Evolutionary conservation across 2,329 filamentous ascomycete species (phyloP).

Genomic region (Fusarium clavum): DNA sequence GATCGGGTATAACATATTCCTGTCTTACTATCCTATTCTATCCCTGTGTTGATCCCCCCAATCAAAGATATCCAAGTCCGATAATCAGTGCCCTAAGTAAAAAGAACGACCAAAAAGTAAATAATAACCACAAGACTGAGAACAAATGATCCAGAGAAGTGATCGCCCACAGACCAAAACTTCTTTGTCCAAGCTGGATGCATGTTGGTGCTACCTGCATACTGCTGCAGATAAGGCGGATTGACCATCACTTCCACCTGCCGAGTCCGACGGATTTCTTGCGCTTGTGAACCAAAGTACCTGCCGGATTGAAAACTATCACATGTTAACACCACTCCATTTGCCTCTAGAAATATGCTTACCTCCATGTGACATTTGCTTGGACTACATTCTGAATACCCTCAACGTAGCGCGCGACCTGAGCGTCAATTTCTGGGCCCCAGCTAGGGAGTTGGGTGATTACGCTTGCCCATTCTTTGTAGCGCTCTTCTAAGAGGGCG

Average conservation of each 20-base stretch:
- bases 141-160: background rate
- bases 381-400: constrained; percentile 25
- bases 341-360: background rate
- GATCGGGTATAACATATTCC: background rate
- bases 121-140: constrained; percentile 4
- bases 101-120: constrained; percentile 2
- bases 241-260: constrained; percentile 15
- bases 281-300: constrained; percentile 20
- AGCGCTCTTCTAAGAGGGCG: constrained; percentile 2
- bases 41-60: background rate
- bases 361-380: constrained; percentile 29
- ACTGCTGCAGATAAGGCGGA: constrained; percentile 5
- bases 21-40: background rate
- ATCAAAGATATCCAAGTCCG: too few relatives aligned
- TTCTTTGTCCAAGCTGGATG: background rate
- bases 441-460: constrained; percentile 10
- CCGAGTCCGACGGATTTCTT: constrained; percentile 15
- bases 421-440: constrained; percentile 1
- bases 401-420: constrained; percentile 8
- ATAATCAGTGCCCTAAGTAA: background rate
- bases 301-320: constrained; percentile 22
- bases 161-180: background rate
- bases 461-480: constrained; percentile 1
- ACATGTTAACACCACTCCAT: background rate
- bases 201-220: background rate